Conservation (phyloP, 1,284 basidiomycete species). For the Cutaneotrichosporon spelunceum region DNA sequence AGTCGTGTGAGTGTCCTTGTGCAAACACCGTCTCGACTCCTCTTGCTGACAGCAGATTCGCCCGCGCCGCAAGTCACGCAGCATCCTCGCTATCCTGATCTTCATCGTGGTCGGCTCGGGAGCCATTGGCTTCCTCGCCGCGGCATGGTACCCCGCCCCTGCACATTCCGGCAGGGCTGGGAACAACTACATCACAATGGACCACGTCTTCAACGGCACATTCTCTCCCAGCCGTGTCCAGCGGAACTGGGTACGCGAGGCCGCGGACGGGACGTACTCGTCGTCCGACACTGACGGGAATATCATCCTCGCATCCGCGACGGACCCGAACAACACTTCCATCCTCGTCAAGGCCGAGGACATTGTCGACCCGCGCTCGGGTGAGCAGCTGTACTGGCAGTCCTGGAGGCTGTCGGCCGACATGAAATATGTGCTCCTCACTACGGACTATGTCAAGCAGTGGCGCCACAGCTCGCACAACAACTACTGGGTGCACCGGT, state of each 20-base stretch:
- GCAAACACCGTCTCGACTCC: neutral
- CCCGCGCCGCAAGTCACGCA: slow-evolving; percentile 40
- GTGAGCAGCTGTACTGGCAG: slow-evolving; percentile 57
- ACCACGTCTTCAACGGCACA: slow-evolving; percentile 85
- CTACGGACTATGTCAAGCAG: slow-evolving; percentile 74
- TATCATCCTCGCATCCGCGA: slow-evolving; percentile 73
- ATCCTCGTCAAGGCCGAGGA: slow-evolving; percentile 39
- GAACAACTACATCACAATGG: slow-evolving; percentile 69
- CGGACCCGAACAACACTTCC: slow-evolving; percentile 51
- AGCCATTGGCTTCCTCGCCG: slow-evolving; percentile 44
- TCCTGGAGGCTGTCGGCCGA: slow-evolving; percentile 80
- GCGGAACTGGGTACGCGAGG: slow-evolving; percentile 82
- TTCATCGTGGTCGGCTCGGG: slow-evolving; percentile 40
- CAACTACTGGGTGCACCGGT: slow-evolving; percentile 80
- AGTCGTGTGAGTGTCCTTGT: slow-evolving; percentile 15
- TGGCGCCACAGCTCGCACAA: slow-evolving; percentile 86
- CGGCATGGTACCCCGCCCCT: slow-evolving; percentile 42
- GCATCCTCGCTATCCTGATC: slow-evolving; percentile 43
- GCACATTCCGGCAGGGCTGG: slow-evolving; percentile 54
- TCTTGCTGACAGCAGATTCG: slow-evolving; percentile 27
- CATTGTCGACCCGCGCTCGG: slow-evolving; percentile 48
- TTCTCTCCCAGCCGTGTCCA: slow-evolving; percentile 58
- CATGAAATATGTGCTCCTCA: slow-evolving; percentile 78
- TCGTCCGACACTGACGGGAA: slow-evolving; percentile 57
- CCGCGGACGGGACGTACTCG: slow-evolving; percentile 86